Conservation (phyloP, 495 filamentous ascomycete genomes). For the Penicillium coprophilum region DNA sequence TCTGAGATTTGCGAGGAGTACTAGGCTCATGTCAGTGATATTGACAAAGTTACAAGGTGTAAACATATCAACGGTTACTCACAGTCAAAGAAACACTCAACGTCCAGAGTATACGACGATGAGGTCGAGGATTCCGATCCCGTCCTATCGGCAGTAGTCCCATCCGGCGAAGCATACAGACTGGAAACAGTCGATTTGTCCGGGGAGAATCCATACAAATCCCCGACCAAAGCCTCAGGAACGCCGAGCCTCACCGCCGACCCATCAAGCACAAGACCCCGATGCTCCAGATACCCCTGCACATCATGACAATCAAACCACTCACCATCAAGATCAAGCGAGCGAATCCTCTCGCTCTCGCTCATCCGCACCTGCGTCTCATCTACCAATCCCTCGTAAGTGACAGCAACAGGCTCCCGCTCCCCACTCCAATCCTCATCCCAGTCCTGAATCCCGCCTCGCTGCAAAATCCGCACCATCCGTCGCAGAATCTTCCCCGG, state of each 20-base stretch:
- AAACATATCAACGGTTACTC: slow-evolving; percentile 5
- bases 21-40: slow-evolving; percentile 14
- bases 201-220: slow-evolving; percentile 20
- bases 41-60: neutral
- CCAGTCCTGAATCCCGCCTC: slow-evolving; percentile 30
- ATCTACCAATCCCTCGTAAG: slow-evolving; percentile 2
- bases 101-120: slow-evolving; percentile 23
- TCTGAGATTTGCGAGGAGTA: slow-evolving; percentile 24
- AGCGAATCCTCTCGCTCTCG: slow-evolving; percentile 16
- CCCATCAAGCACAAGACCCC: slow-evolving; percentile 20
- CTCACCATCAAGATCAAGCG: slow-evolving; percentile 28
- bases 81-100: slow-evolving; percentile 33
- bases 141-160: slow-evolving; percentile 4
- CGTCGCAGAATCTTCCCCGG: slow-evolving; percentile 25
- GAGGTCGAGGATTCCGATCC: slow-evolving; percentile 2
- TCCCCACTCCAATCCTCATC: slow-evolving; percentile 33
- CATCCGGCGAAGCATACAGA: slow-evolving; percentile 13
- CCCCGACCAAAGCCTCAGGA: slow-evolving; percentile 15
- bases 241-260: slow-evolving; percentile 25
- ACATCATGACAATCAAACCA: slow-evolving; percentile 37
- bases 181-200: slow-evolving; percentile 15
- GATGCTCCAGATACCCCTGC: slow-evolving; percentile 27
- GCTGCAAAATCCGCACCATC: slow-evolving; percentile 21
- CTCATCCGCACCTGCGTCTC: slow-evolving; percentile 8
- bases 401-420: slow-evolving; percentile 6